These are phyloP conservation scores for Barbatosphaeria neglecta DNA, from an alignment of 495 filamentous ascomycete genomes.

Conservation along the genomic window DNA sequence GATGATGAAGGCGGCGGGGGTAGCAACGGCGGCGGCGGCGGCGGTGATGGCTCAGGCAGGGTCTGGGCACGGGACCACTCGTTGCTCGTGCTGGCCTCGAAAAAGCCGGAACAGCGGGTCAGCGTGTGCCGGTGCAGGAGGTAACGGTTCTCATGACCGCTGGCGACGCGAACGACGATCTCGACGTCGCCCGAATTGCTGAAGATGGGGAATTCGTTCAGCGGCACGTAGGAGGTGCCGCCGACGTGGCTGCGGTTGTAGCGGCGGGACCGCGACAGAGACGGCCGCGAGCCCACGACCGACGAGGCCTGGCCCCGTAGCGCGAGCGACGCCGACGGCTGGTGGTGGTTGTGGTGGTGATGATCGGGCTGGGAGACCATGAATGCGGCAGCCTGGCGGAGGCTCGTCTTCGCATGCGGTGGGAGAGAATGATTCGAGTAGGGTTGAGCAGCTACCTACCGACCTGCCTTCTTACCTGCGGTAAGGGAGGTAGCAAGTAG, in stretches of 20 bases:
- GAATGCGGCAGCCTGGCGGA: slow-evolving; percentile 11
- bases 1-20: slow-evolving; percentile 36
- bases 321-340: slow-evolving; percentile 32
- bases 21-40: slow-evolving; percentile 14
- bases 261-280: slow-evolving; percentile 45
- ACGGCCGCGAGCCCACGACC: slow-evolving; percentile 22
- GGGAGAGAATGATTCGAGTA: background rate
- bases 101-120: slow-evolving; percentile 82
- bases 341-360: no score
- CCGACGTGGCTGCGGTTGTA: slow-evolving; percentile 75
- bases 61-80: slow-evolving; percentile 60
- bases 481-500: no score
- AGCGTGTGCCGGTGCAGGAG: slow-evolving; percentile 76
- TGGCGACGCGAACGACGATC: slow-evolving; percentile 57
- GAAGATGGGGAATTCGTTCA: slow-evolving; percentile 89
- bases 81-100: slow-evolving; percentile 76
- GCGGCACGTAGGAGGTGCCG: slow-evolving; percentile 53
- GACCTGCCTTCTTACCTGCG: background rate
- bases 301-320: slow-evolving; percentile 44
- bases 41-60: slow-evolving; percentile 17
- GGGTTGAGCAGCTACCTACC: background rate
- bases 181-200: slow-evolving; percentile 84
- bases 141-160: slow-evolving; percentile 67
- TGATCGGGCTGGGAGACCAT: slow-evolving; percentile 74
- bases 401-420: background rate